A percentile compares a stretch with the other conserved stretches of the same genome.
These are phyloP conservation scores for Leccinum truebloodii DNA, from an alignment of 768 basidiomycete genomes.

Conservation along the genomic window DNA sequence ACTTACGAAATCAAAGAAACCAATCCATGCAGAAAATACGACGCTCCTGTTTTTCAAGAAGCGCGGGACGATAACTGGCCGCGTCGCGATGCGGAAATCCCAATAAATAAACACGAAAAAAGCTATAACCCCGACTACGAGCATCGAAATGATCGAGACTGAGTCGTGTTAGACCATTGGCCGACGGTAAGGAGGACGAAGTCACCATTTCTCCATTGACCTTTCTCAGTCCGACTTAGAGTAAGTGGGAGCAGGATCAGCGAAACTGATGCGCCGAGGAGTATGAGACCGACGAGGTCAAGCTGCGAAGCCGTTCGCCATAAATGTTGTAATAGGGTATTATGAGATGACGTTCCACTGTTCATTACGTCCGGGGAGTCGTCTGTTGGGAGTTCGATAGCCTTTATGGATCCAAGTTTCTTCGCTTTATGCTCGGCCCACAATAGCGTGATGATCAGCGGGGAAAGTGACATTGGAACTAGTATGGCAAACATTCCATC, in stretches of 20 bases:
- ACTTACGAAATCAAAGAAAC: conserved; percentile 55
- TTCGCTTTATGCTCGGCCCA: conserved; percentile 55
- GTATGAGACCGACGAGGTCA: conserved; percentile 51
- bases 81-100: conserved; percentile 51
- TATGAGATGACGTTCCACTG: background rate
- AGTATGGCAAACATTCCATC: conserved; percentile 62
- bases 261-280: conserved; percentile 50
- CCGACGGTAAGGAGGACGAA: background rate
- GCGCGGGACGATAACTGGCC: conserved; percentile 61
- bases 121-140: conserved; percentile 47
- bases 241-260: conserved; percentile 60
- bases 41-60: conserved; percentile 63
- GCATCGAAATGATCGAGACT: conserved; percentile 55
- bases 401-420: conserved; percentile 35
- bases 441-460: conserved; percentile 53
- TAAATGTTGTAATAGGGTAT: conserved; percentile 8
- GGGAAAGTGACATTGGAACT: conserved; percentile 48
- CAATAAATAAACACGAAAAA: conserved; percentile 46
- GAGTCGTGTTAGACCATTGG: conserved; percentile 7
- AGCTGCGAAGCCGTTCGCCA: conserved; percentile 36
- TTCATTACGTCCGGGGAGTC: background rate
- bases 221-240: conserved; percentile 40
- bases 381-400: background rate
- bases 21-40: conserved; percentile 57
- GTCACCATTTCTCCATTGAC: conserved; percentile 47